These are phyloP conservation scores for Boletus speciosus DNA, from an alignment of 768 basidiomycete genomes.

Conservation along the genomic window DNA sequence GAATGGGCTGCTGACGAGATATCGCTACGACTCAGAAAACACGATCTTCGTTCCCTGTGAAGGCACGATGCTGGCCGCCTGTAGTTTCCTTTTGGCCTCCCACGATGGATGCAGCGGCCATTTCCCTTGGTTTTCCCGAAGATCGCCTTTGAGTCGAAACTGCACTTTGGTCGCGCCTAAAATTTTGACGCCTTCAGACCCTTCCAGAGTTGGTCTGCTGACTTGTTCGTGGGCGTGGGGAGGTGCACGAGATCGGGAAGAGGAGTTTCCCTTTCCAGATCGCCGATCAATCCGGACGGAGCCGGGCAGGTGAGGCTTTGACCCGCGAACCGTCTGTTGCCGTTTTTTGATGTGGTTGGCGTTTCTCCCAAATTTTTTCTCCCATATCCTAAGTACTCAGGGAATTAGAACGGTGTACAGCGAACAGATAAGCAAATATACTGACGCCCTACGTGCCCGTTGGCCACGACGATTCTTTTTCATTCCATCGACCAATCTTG, in stretches of 20 bases:
- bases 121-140: constrained; percentile 9
- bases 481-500: constrained; percentile 45
- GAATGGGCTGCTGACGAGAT: neutral
- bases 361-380: constrained; percentile 88
- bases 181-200: neutral
- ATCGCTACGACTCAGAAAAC: constrained; percentile 32
- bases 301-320: constrained; percentile 14
- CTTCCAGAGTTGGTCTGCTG: neutral
- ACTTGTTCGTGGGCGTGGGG: neutral
- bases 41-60: constrained; percentile 86
- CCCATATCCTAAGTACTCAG: constrained; percentile 75
- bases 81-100: constrained; percentile 86
- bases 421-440: constrained; percentile 20
- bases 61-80: constrained; percentile 58
- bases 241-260: neutral
- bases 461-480: constrained; percentile 93
- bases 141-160: neutral
- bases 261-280: constrained; percentile 11
- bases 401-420: constrained; percentile 1
- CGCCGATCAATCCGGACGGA: constrained; percentile 16
- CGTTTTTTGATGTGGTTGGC: constrained; percentile 87
- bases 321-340: constrained; percentile 21
- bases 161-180: neutral
- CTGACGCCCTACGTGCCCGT: constrained; percentile 90
- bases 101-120: constrained; percentile 85